Percentiles rank a stretch among this genome's conserved stretches.
Evolutionary conservation across 129 eudicot genomes (phyloP).

Genomic region (Calendula officinalis): DNA sequence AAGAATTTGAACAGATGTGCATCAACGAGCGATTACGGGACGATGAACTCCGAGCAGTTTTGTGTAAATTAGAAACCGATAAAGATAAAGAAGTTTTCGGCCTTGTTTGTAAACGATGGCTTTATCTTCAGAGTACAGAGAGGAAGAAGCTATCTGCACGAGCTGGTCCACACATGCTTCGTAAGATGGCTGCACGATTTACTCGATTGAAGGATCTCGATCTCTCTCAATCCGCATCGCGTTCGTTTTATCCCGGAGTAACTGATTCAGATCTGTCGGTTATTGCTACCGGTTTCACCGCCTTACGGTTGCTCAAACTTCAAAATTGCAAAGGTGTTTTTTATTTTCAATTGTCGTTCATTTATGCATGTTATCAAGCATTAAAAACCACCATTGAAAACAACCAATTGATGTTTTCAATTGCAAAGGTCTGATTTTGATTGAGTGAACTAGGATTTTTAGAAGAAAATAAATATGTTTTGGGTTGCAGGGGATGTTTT

Average conservation of each 20-base stretch:
- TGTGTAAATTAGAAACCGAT: constrained; percentile 28
- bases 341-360: no score
- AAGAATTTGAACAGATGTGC: constrained; percentile 19
- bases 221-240: constrained; percentile 59
- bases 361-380: no score
- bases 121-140: constrained; percentile 73
- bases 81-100: constrained; percentile 83
- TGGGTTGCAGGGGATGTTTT: no score
- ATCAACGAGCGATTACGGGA: constrained; percentile 10
- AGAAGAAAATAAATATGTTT: no score
- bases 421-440: background rate
- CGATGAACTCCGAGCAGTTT: constrained; percentile 1
- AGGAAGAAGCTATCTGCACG: constrained; percentile 78
- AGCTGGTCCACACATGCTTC: constrained; percentile 92
- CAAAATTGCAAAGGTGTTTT: constrained; percentile 36
- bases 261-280: constrained; percentile 85
- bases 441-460: background rate
- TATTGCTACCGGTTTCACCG: constrained; percentile 57
- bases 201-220: constrained; percentile 66
- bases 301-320: constrained; percentile 55
- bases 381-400: no score
- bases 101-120: constrained; percentile 89
- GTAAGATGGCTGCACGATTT: constrained; percentile 73
- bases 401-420: no score
- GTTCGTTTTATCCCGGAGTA: constrained; percentile 87